These are phyloP conservation scores for Thermomucor indicae-seudaticae DNA, from an alignment of 371 early-diverging fungal species.

Conservation along the genomic window DNA sequence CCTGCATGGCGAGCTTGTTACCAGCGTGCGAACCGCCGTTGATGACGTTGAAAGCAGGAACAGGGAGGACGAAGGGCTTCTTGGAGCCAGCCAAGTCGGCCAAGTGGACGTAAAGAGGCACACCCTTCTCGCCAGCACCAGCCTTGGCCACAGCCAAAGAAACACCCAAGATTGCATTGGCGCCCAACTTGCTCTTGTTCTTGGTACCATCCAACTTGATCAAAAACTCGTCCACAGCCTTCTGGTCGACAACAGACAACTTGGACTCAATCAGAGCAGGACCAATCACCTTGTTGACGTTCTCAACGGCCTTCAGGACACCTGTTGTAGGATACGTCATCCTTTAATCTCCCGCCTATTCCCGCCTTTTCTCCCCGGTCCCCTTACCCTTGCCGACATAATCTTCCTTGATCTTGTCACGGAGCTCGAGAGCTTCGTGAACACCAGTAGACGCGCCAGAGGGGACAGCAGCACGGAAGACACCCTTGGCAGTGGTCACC, in stretches of 20 bases:
- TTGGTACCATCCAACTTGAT: conserved; percentile 90
- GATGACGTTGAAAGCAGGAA: conserved; percentile 98
- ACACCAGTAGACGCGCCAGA: conserved; percentile 99
- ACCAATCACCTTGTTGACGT: conserved; percentile 87
- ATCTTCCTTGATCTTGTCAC: conserved; percentile 79
- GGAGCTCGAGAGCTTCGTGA: conserved; percentile 97
- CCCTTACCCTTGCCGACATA: conserved; percentile 94
- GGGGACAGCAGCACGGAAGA: conserved; percentile 97
- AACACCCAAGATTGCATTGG: conserved; percentile 98
- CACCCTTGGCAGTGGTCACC: conserved; percentile 82
- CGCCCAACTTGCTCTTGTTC: conserved; percentile 95
- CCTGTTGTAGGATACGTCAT: conserved; percentile 36
- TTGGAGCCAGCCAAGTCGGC: conserved; percentile 80
- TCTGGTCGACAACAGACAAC: conserved; percentile 81
- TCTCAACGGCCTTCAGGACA: conserved; percentile 90
- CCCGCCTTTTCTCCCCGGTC: background rate
- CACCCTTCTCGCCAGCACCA: conserved; percentile 88
- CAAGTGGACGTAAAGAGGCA: conserved; percentile 92
- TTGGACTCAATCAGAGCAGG: conserved; percentile 73
- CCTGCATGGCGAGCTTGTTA: conserved; percentile 99
- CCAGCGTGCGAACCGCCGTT: conserved; percentile 99
- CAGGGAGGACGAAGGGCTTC: conserved; percentile 88
- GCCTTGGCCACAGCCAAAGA: conserved; percentile 96
- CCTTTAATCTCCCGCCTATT: conserved; percentile 2
- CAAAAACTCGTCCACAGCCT: conserved; percentile 89